phyloP scores from a whole-genome alignment of 495 filamentous ascomycete species.

The Venustampulla echinocandica region DNA sequence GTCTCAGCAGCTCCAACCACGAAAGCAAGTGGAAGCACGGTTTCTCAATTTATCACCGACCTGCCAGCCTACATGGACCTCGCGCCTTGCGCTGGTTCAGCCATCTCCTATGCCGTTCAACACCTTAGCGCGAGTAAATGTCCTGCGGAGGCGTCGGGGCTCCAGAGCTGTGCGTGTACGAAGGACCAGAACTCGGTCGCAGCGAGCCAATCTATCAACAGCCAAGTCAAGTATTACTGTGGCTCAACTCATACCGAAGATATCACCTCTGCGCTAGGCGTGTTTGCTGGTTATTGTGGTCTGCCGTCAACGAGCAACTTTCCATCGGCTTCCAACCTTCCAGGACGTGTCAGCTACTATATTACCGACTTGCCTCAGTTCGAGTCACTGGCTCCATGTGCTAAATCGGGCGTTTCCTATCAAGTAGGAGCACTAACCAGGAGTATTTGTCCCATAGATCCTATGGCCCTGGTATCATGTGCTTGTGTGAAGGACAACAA shows the following conservation, averaged over 20 bases:
- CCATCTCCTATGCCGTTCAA: slow-evolving; percentile 31
- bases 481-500: slow-evolving; percentile 39
- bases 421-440: slow-evolving; percentile 32
- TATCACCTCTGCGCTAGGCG: slow-evolving; percentile 35
- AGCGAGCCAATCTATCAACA: slow-evolving; percentile 32
- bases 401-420: slow-evolving; percentile 32
- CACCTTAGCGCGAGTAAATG: slow-evolving; percentile 28
- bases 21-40: slow-evolving; percentile 26
- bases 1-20: slow-evolving; percentile 29
- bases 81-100: slow-evolving; percentile 35
- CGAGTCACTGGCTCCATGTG: slow-evolving; percentile 35
- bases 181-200: slow-evolving; percentile 37
- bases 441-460: slow-evolving; percentile 33
- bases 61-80: slow-evolving; percentile 32
- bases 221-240: slow-evolving; percentile 32
- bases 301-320: slow-evolving; percentile 36
- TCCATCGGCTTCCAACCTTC: slow-evolving; percentile 33
- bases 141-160: slow-evolving; percentile 29
- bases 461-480: slow-evolving; percentile 38
- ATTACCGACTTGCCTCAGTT: slow-evolving; percentile 40
- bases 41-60: slow-evolving; percentile 39
- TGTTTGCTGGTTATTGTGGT: slow-evolving; percentile 41
- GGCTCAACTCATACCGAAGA: slow-evolving; percentile 30
- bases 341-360: slow-evolving; percentile 41
- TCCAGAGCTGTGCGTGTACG: slow-evolving; percentile 34